Base-by-base conservation (phyloP, 768 basidiomycete species). In the Calocera cornea region DNA sequence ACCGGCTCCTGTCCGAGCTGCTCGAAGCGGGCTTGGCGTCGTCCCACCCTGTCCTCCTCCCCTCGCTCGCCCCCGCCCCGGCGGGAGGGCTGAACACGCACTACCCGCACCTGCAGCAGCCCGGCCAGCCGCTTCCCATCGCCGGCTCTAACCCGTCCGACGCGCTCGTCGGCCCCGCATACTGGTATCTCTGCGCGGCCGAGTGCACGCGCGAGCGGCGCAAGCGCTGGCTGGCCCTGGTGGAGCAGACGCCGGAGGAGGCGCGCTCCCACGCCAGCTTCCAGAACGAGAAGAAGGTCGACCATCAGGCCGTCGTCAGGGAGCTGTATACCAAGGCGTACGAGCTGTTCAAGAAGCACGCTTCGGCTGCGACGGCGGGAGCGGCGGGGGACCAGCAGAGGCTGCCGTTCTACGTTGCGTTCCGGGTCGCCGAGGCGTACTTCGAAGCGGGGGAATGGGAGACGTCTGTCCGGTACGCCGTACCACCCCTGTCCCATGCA, bases 291-390 rank as follows among this genome's bases (percentile, higher is more conserved):
- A 89, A 87, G 75, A 97, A 93, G 74, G 89, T 95, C 7, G 92
- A 95, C 68, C 95, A 99, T 74, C 75, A 89, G 22, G 83, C 84
- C 1, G 79, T 95, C 40, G 84, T 91, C 44, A 78, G 95, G 34
- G 95, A 99, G 92, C 82, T 99, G 1, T 95, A 93, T 74, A 97
- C 92, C 7, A 93, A 95, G 73, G 82, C 97, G 1, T 98, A 99
- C 76, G 92, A 95, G 71, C 75, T 93, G 12, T 92, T 97, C 80
- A 97, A 95, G 78, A 87, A 85, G 71, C 83, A 90, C 72, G 80
- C 66, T 14, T 60, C 71, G 17, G 69, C 78, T 47, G 76, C 83
- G 0, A 70, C 78, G 38, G 73, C 27, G 75, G 76, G 54, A 78
- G 72, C 64, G 79, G 24, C 49, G 49, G 14, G 81, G 22, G 83